Evolutionary conservation across 805 yeast species (phyloP), one percentile per base, ranked within the genome.

Genomic region (Kazachstania kunashirensis): DNA sequence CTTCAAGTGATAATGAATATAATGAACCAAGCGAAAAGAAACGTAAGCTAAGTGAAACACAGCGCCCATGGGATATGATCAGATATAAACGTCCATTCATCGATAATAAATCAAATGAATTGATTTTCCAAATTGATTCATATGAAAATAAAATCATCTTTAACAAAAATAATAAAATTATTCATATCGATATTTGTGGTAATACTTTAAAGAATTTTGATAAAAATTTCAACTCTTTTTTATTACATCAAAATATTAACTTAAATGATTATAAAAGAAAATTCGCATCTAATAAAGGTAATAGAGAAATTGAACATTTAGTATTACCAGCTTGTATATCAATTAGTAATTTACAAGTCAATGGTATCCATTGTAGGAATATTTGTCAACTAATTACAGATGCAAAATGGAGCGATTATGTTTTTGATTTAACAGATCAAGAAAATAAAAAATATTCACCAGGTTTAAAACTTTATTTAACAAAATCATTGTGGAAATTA

Each of bases 81-180:
- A 51, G 49, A 36, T 73, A 67, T 49, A 56, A 61, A 15, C 57
- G 78, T 25, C 75, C 74, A 2, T 68, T 46, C 44, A 59, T 63
- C 3, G 76, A 71, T 45, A 48, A 35, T 6, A 27, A 13, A 32
- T 33, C 42, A 25, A 45, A 72, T 14, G 62, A 55, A 12, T 46
- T 73, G 37, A 44, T 70, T 0, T 38, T 72, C 15, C 74, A 73
- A 43, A 41, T 65, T 7, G 57, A 53, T 34, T 43, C 57, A 2
- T 41, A 41, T 45, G 42, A 61, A 47, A 36, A 48, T 47, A 24
- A 49, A 40, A 31, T 49, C 23, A 42, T 64, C 24, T 45, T 59
- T 38, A 49, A 64, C 15, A 55, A 62, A 38, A 46, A 49, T 17
- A 41, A 44, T 13, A 41, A 48, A 30, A 43, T 37, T n/a, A 43